Evolutionary conservation across 805 yeast genomes (phyloP), one percentile per base, ranked within the genome.

Genomic region (Wickerhamomyces pijperi): DNA sequence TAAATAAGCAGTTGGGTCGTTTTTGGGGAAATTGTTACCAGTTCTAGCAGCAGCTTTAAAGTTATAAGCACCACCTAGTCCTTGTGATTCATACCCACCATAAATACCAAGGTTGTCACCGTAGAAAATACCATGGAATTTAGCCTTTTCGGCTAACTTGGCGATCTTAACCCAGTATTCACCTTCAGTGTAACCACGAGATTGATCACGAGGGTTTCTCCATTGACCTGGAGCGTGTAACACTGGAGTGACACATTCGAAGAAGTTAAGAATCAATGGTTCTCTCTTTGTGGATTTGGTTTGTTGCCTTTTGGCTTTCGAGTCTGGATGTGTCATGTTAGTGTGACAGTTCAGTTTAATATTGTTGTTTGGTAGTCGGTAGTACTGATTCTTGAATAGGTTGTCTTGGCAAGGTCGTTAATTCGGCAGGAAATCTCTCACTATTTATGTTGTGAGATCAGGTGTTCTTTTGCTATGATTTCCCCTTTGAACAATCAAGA

Each of bases 91-190:
- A 44, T 61, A 64, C 16, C 61, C 65, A 42, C 65, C 68, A 39
- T 63, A 64, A 5, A 60, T 57, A 13, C 66, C 68, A 16, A 64
- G 46, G 11, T 61, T 61, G 46, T 65, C 70, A 36, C 69, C 70
- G 38, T 64, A 48, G 43, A 65, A 65, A 4, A 64, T 38, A 17
- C 58, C 60, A 41, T 63, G 64, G 42, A 65, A 48, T 48, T 64
- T 64, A 15, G 68, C 70, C 36, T 55, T 50, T 44, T 65, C 70
- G 32, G 65, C 56, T 23, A 61, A 37, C 38, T 64, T 56, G 6
- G 68, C 70, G 12, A 65, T 43, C 34, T 64, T 51, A 34, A 58
- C 55, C 70, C 70, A 65, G 49, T 64, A 59, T 38, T 62, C 65
- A 25, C 51, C 45, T 42, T 51, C 47, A 29, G 39, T 32, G 38